phyloP scores from a whole-genome alignment of 169 alveolate genomes.

The Cryptosporidium muris region DNA sequence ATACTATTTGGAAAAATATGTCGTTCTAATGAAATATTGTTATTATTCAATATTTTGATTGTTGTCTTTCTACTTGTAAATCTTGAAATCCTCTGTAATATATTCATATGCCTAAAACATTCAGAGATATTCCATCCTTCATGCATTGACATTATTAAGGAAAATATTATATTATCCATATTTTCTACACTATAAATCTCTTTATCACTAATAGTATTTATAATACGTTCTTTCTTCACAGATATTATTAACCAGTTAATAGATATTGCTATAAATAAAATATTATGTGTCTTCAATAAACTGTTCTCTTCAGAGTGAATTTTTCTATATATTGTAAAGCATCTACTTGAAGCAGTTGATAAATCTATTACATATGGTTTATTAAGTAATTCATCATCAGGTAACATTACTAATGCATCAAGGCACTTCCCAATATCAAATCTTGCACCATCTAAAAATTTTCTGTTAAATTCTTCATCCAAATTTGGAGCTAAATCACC shows the following conservation, averaged over 20 bases:
- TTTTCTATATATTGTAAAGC: conserved; percentile 17
- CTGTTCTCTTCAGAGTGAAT: neutral
- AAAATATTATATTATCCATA: conserved; percentile 1
- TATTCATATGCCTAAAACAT: conserved; percentile 24
- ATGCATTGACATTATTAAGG: conserved; percentile 12
- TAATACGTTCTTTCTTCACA: neutral
- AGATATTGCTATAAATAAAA: neutral
- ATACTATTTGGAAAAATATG: conserved; percentile 5
- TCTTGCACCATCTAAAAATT: conserved; percentile 9
- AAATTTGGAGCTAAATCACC: neutral
- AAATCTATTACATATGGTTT: neutral
- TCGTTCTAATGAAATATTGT: conserved; percentile 17
- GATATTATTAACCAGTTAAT: conserved; percentile 9
- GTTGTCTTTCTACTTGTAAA: conserved; percentile 7
- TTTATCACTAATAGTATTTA: conserved; percentile 1
- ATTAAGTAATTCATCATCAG: neutral
- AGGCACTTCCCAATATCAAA: conserved; percentile 31
- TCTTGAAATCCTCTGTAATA: neutral
- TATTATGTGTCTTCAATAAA: conserved; percentile 18
- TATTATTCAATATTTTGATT: neutral
- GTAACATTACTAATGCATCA: neutral
- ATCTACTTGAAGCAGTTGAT: conserved; percentile 4
- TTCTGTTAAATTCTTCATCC: neutral
- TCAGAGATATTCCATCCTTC: conserved; percentile 31
- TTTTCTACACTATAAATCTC: neutral